A percentile compares a stretch with the other conserved stretches of the same genome.
Conservation (phyloP, 1,284 basidiomycete genomes). For the Marasmius oreades region DNA sequence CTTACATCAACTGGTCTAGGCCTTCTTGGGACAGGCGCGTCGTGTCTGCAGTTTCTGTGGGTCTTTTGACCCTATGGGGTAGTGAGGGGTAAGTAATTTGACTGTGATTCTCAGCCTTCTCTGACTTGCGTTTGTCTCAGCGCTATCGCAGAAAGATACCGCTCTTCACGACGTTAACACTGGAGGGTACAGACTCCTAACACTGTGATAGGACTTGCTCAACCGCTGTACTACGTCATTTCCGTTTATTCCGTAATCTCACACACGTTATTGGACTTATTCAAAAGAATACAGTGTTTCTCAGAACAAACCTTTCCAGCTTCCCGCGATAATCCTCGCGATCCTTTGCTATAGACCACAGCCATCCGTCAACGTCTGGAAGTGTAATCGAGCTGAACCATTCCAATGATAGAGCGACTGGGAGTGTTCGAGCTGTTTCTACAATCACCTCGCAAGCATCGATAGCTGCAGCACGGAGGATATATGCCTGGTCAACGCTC, state of each 20-base stretch:
- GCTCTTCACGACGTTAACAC: slow-evolving; percentile 9
- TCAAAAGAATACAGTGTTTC: slow-evolving; percentile 64
- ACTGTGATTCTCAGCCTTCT: background rate
- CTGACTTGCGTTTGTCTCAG: slow-evolving; percentile 15
- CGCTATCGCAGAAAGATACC: slow-evolving; percentile 29
- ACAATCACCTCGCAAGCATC: slow-evolving; percentile 72
- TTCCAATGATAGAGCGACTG: slow-evolving; percentile 28
- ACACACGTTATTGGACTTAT: background rate
- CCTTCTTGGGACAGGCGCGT: slow-evolving; percentile 68
- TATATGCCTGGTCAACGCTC: slow-evolving; percentile 59
- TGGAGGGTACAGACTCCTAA: too few relatives aligned
- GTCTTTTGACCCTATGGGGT: slow-evolving; percentile 62
- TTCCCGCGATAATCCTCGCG: slow-evolving; percentile 58
- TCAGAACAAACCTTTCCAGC: slow-evolving; percentile 60
- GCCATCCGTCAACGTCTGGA: slow-evolving; percentile 68
- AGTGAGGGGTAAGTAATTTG: slow-evolving; percentile 60
- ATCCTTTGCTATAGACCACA: slow-evolving; percentile 77
- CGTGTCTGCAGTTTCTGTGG: slow-evolving; percentile 62
- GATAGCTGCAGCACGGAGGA: slow-evolving; percentile 78
- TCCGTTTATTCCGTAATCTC: background rate
- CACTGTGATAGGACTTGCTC: too few relatives aligned
- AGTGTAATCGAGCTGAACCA: slow-evolving; percentile 59
- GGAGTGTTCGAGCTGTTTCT: slow-evolving; percentile 45
- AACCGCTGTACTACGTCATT: background rate
- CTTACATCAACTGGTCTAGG: slow-evolving; percentile 67